Evolutionary conservation across 306 rosid species (phyloP), one percentile per base, ranked within the genome.

Genomic region (Rosa rugosa): DNA sequence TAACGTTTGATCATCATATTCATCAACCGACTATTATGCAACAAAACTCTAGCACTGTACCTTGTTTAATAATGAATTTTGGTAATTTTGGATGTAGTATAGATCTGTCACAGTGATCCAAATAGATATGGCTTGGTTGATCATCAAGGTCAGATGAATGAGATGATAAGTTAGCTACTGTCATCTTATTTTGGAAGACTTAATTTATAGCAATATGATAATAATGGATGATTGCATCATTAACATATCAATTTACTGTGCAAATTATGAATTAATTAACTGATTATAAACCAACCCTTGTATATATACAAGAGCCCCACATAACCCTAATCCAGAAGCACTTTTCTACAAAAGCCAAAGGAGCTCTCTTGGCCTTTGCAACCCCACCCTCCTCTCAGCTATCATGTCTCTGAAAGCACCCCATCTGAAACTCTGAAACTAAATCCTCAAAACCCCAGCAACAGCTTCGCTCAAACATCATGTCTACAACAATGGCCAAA

Each of bases 401-500:
- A 44, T 38, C 45, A 78, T 49, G 75, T 54, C 38, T 75, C 72
- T 45, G 49, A 57, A 36, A 56, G 59, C 46, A 31, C 67, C 69
- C 27, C 75, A 54, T 49, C 63, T 70, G 77, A 76, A 81, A 64
- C 46, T 75, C 68, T 54, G 67, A 67, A 63, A 78, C 46, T 69
- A 38, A 36, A 81, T 64, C 46, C 20, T 3, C 54, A 75, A 46
- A 72, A 74, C 68, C 70, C 72, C 62, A 12, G 60, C 83, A 73
- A 79, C 80, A 77, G 67, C 40, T 79, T 75, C 27, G 64, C 82
- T 74, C 71, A 71, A 73, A 44, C 44, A 9, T 36, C 60, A 76
- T 83, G 83, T 73, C 79, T 81, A 77, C 82, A 20, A 74, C 85
- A 86, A 89, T 91, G 97, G 87, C 92, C 53, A 92, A 88, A 84